Evolutionary conservation across 2,329 filamentous ascomycete genomes (phyloP).

Genomic region (Curvularia verruculosa): DNA sequence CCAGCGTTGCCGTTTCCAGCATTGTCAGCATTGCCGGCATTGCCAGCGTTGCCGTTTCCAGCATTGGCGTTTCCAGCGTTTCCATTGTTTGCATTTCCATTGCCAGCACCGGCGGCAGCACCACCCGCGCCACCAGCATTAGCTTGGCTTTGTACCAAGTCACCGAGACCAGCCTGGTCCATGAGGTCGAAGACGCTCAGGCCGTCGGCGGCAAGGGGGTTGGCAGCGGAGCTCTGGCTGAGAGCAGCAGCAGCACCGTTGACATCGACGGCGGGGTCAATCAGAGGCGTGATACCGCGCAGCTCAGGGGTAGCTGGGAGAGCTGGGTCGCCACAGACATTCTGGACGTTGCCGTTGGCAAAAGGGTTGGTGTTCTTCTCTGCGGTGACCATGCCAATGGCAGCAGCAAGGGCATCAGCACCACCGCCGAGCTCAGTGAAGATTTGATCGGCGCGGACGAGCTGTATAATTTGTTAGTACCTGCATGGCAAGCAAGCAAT

Average conservation of each 20-base stretch:
- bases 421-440: slow-evolving; percentile 65
- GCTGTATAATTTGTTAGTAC: slow-evolving; percentile 48
- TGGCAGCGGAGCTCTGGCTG: slow-evolving; percentile 58
- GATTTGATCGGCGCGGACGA: slow-evolving; percentile 69
- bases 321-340: slow-evolving; percentile 67
- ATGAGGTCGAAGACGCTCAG: slow-evolving; percentile 70
- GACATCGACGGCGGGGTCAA: slow-evolving; percentile 68
- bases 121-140: slow-evolving; percentile 44
- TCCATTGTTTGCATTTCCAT: slow-evolving; percentile 11
- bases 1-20: neutral
- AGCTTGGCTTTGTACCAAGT: slow-evolving; percentile 59
- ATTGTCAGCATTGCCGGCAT: neutral
- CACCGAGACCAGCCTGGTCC: slow-evolving; percentile 65
- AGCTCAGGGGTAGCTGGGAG: slow-evolving; percentile 67
- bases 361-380: slow-evolving; percentile 79
- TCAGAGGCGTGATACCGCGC: slow-evolving; percentile 69
- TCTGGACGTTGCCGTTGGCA: slow-evolving; percentile 61
- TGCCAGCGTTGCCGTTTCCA: neutral
- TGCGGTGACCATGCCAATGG: slow-evolving; percentile 67
- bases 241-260: slow-evolving; percentile 66
- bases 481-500: no score
- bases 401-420: slow-evolving; percentile 65
- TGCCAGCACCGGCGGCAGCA: slow-evolving; percentile 21
- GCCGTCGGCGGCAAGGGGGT: slow-evolving; percentile 65
- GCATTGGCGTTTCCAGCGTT: neutral